Base-by-base conservation (phyloP, 2,329 filamentous ascomycete species). In the Diplodia intermedia region DNA sequence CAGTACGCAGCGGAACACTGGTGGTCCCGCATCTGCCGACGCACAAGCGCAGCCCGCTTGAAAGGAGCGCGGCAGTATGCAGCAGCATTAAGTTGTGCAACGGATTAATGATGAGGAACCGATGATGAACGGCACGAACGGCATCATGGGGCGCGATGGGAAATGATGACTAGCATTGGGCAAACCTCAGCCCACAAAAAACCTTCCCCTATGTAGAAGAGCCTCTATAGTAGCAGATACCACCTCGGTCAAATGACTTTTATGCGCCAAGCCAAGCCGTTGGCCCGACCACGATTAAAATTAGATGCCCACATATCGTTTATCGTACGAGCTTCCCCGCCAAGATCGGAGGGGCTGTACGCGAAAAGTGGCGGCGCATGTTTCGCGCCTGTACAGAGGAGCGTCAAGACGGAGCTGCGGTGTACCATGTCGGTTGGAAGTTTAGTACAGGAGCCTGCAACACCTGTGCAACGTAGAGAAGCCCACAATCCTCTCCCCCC, bases 1-100 rank as follows among this genome's bases (percentile, higher is more conserved):
- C 38, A 78, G 71, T 55, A 38, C 67, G 14, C 63, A 62, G 53
- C 40, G 69, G n/a, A 70, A 71, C 62, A 20, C 50, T 40, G 55
- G 69, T 18, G 71, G 70, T 6, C 69, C 71, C 66, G 70, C 71
- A 43, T 52, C 65, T 15, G 70, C 68, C 15, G 78, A 70, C 31
- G 69, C 69, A 55, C 72, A 73, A 47, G 55, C 68, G 15, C 56
- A 69, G 71, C 71, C 75, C 29, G 69, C 73, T 14, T 69, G 67
- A 69, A 20, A 14, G 20, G 31, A 14, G 40, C 15, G 40, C 40
- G 40, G 40, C 7, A 43, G 40, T n/a, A 7, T 43, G 40, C 40
- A 18, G 15, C 40, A 43, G 40, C 40, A 43, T 43, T n/a, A 43
- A 36, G 60, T 31, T 62, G 47, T 50, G 57, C 40, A 62, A 60